Percentiles rank a stretch among this genome's conserved stretches.
These are phyloP conservation scores for Elaeagnus macrophylla DNA, from an alignment of 306 rosid species.

Conservation along the genomic window DNA sequence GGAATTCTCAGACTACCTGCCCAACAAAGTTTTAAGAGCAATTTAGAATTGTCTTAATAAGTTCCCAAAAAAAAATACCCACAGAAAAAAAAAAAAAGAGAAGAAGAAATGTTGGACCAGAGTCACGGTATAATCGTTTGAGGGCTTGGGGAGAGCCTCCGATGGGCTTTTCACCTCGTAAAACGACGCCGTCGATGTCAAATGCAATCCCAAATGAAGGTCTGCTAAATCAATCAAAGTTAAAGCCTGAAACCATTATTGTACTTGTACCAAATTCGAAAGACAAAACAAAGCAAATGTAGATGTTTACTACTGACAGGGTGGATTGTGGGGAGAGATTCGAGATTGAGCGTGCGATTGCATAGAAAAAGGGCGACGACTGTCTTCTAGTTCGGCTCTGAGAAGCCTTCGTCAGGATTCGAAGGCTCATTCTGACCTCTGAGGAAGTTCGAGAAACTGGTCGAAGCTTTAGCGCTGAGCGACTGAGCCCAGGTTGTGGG, in stretches of 20 bases:
- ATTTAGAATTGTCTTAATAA: not conserved
- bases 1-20: constrained; percentile 58
- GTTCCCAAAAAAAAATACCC: not conserved
- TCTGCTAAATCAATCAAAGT: constrained; percentile 22
- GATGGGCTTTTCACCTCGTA: constrained; percentile 60
- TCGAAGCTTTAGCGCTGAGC: too few relatives aligned
- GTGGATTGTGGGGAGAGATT: constrained; percentile 29
- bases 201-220: constrained; percentile 68
- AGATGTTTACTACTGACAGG: constrained; percentile 26
- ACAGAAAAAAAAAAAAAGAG: not conserved
- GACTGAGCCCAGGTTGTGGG: too few relatives aligned
- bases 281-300: not conserved
- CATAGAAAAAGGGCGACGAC: constrained; percentile 11
- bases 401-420: constrained; percentile 34
- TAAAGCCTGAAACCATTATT: not conserved
- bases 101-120: constrained; percentile 27
- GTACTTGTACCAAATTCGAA: not conserved
- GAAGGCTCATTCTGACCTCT: constrained; percentile 34
- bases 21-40: not conserved
- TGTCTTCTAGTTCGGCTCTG: constrained; percentile 17
- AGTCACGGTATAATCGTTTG: constrained; percentile 37
- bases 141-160: constrained; percentile 75
- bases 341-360: constrained; percentile 40
- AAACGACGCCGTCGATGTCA: constrained; percentile 90
- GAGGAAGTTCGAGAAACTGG: too few relatives aligned